Percentiles rank a stretch among this genome's conserved stretches.
phyloP scores from a whole-genome alignment of 2,329 filamentous ascomycete genomes.

The Penicillium palitans region DNA sequence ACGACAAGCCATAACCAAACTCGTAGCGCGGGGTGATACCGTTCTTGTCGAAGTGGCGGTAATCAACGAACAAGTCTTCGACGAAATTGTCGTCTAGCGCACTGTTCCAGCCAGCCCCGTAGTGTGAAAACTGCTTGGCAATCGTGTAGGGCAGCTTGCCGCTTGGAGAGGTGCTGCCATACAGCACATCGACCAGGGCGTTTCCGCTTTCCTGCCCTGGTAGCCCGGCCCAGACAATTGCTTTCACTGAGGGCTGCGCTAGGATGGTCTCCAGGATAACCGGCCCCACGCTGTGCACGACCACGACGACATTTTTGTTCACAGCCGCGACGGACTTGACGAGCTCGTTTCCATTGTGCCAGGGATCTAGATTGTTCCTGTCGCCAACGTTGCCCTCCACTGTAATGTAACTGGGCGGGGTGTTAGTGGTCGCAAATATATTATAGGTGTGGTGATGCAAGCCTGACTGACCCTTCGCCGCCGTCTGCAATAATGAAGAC shows the following conservation, averaged over 20 bases:
- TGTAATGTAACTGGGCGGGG: slow-evolving; percentile 40
- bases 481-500: slow-evolving; percentile 52
- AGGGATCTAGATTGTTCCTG: slow-evolving; percentile 50
- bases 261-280: slow-evolving; percentile 62
- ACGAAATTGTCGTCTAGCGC: slow-evolving; percentile 43
- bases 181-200: slow-evolving; percentile 48
- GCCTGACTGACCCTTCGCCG: slow-evolving; percentile 44
- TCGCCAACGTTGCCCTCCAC: slow-evolving; percentile 59
- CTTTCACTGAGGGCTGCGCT: slow-evolving; percentile 64
- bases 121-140: slow-evolving; percentile 55
- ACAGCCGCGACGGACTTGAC: slow-evolving; percentile 57
- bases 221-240: slow-evolving; percentile 63
- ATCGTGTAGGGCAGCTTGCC: slow-evolving; percentile 66
- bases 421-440: background rate
- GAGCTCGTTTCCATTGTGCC: slow-evolving; percentile 47
- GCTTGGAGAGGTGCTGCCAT: slow-evolving; percentile 44
- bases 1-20: slow-evolving; percentile 59
- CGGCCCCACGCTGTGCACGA: slow-evolving; percentile 64
- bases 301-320: slow-evolving; percentile 64
- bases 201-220: slow-evolving; percentile 58
- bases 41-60: slow-evolving; percentile 55
- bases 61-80: slow-evolving; percentile 57
- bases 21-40: slow-evolving; percentile 55
- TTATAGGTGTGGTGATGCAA: background rate
- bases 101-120: slow-evolving; percentile 32